Base-by-base conservation (phyloP, 345 rosid genomes). In the Psidium friedrichsthalianum region DNA sequence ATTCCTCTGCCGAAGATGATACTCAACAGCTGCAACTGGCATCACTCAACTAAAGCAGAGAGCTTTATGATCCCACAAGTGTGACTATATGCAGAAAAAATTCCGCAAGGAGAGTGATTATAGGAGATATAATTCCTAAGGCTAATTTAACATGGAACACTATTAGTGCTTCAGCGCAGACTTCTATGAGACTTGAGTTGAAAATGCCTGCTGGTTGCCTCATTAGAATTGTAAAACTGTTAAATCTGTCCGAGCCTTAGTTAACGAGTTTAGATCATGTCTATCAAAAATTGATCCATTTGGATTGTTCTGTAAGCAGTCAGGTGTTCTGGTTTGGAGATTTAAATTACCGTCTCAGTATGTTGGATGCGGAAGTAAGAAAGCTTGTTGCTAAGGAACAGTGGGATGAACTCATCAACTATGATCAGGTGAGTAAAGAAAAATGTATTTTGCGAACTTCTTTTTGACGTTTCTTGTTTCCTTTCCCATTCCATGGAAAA, bases 271-370 rank as follows among this genome's bases (percentile, higher is more conserved):
- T 42, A 54, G 52, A 51, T 57, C 44, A 51, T 49, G 47, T 69
- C 80, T 18, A 24, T 76, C 49, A 51, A 53, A 56, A 61, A 85
- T 85, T 59, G 56, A 83, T 74, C 64, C 84, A 8, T 78, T 83
- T 36, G 74, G 27, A 42, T 87, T 76, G 44, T 90, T 84, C 54
- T 90, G 83, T 83, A 8, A 86, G 87, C 98, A 98, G 99, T 93
- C 95, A 95, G 86, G 89, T 93, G 87, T 98, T 95, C 89, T 98
- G 99, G 99, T 98, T 98, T 42, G 99, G 99, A 32, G 99, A 98
- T 90, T 91, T 98, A 89, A 98, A 98, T 87, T 98, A 98, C 87
- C 95, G 99, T 81, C 93, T 98, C 86, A 93, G 94, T 86, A 91
- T 92, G 98, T 44, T 82, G 88, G 99, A 96, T 86, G 51, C 91